Base-by-base conservation (phyloP, 75 land plant genomes). In the Chamaecyparis obtusa region DNA sequence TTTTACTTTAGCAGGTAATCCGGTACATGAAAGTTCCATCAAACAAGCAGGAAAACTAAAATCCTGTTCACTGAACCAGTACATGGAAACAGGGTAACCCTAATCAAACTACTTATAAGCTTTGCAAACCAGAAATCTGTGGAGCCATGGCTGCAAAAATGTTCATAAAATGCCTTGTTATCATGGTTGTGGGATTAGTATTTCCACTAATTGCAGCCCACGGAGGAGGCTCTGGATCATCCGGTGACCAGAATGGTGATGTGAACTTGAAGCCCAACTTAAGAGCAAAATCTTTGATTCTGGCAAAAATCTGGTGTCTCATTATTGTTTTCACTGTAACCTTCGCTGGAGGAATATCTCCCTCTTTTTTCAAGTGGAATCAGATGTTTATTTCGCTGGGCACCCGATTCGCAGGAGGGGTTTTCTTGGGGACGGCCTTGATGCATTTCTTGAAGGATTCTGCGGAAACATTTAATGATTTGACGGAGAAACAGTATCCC, bases 391-490 rank as follows among this genome's bases (percentile, higher is more conserved):
- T 96, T 21, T 84, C 90, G 19, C 84, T 94, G 79, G 99, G 99
- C 17, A 97, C 97, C 11, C 96, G 96, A 84, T 97, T 97, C 83
- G 97, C 99, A 44, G 99, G 95, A 71, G 75, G 75, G 33, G 75
- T 71, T 0, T 71, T 71, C 35, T 30, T 71, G 30, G 75, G 30
- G 30, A 71, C 75, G 75, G 75, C 75, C 9, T 32, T 46, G 89
- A 93, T 97, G 91, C 99, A 97, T 86, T 97, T 96, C 84, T 88
- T 97, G 13, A 72, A 84, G 78, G 99, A 97, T 84, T 86, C 99
- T 3, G 87, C 91, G 46, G 80, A 84, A 74, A 95, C 95, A 7
- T 95, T 97, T 75, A 86, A 27, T 80, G 89, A 89, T 19, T 86
- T 93, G 80, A 94, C 96, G 1, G 56, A 57, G 16, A 87, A 85